Conservation (phyloP, 108 stramenopile genomes). For the Pseudonitzschia multiseries region DNA sequence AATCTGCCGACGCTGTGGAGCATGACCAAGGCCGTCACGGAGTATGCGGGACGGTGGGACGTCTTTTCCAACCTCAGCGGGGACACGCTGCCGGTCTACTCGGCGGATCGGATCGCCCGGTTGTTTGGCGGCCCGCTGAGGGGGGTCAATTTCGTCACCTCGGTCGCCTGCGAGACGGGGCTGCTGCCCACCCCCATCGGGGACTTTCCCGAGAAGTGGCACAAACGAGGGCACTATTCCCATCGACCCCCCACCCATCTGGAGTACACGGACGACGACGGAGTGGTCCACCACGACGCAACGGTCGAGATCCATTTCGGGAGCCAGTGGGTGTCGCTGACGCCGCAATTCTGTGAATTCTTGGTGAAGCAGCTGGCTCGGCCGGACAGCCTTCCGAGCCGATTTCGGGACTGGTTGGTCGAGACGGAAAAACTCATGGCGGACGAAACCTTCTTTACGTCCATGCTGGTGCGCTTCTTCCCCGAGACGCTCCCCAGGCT, state of each 20-base stretch:
- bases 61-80: conserved; percentile 82
- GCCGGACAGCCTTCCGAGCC: conserved; percentile 57
- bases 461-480: conserved; percentile 71
- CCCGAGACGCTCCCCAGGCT: conserved; percentile 61
- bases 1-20: conserved; percentile 83
- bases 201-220: conserved; percentile 75
- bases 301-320: conserved; percentile 72
- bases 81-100: conserved; percentile 77
- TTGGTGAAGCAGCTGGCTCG: conserved; percentile 54
- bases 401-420: conserved; percentile 58
- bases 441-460: conserved; percentile 88
- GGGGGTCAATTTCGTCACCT: conserved; percentile 80
- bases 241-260: conserved; percentile 35
- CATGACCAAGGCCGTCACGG: conserved; percentile 52
- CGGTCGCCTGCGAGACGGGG: conserved; percentile 78
- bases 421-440: conserved; percentile 69
- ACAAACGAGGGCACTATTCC: conserved; percentile 84
- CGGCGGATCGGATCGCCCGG: conserved; percentile 47
- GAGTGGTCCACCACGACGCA: conserved; percentile 32
- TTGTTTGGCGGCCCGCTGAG: conserved; percentile 64
- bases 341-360: conserved; percentile 68
- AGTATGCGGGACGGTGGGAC: conserved; percentile 63
- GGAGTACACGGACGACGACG: conserved; percentile 52
- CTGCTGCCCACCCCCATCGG: conserved; percentile 68
- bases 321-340: conserved; percentile 85